A percentile compares a stretch with the other conserved stretches of the same genome.
Conservation (phyloP, 2,329 filamentous ascomycete species). For the Stachybotrys chlorohalonatus region DNA sequence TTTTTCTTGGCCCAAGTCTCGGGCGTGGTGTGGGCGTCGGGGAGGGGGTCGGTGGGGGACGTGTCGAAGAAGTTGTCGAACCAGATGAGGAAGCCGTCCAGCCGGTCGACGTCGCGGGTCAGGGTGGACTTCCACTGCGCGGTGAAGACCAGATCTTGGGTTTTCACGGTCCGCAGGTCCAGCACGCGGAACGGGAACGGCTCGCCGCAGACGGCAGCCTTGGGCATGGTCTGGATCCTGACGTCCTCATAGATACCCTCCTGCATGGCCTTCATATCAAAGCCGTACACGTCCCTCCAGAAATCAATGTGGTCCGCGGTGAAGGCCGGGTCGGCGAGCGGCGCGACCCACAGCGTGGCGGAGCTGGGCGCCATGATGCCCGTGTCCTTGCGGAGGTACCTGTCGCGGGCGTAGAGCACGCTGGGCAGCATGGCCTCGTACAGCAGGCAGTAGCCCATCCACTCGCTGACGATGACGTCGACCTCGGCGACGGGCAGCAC, state of each 20-base stretch:
- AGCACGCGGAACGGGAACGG: slow-evolving; percentile 63
- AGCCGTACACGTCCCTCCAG: slow-evolving; percentile 91
- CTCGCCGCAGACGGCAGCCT: slow-evolving; percentile 47
- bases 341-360: slow-evolving; percentile 73
- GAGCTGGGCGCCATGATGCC: slow-evolving; percentile 84
- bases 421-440: slow-evolving; percentile 96
- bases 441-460: slow-evolving; percentile 93
- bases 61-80: slow-evolving; percentile 89
- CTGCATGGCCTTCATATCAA: slow-evolving; percentile 89
- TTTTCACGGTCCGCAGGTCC: slow-evolving; percentile 63
- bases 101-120: slow-evolving; percentile 49
- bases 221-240: slow-evolving; percentile 64
- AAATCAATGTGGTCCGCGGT: slow-evolving; percentile 70
- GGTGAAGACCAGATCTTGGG: slow-evolving; percentile 68
- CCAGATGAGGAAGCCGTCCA: slow-evolving; percentile 90
- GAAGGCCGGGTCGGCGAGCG: slow-evolving; percentile 69
- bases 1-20: slow-evolving; percentile 50
- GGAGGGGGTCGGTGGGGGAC: slow-evolving; percentile 41
- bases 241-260: slow-evolving; percentile 72
- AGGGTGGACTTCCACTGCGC: slow-evolving; percentile 57
- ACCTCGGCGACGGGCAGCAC: slow-evolving; percentile 68
- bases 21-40: slow-evolving; percentile 44
- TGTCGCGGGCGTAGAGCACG: slow-evolving; percentile 79
- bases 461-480: slow-evolving; percentile 92
- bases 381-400: slow-evolving; percentile 62